These are phyloP conservation scores for Dunaliella primolecta DNA, from an alignment of 139 green algal species.

Conservation along the genomic window DNA sequence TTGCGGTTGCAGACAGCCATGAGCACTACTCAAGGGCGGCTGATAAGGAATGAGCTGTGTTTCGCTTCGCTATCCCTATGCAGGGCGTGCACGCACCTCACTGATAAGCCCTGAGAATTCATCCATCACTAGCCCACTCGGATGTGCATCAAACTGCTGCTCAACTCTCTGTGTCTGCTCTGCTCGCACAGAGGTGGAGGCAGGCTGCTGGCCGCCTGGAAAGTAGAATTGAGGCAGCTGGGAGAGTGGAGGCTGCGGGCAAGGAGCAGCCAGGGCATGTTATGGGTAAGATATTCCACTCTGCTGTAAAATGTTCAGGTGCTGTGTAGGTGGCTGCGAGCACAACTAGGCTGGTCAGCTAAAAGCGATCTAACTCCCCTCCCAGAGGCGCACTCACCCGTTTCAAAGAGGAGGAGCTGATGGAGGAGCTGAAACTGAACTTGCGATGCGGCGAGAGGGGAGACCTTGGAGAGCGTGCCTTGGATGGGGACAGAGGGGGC, in stretches of 20 bases:
- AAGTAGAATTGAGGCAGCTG: slow-evolving; percentile 87
- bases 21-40: neutral
- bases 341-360: too few species aligned
- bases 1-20: neutral
- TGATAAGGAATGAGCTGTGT: too few species aligned
- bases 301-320: too few species aligned
- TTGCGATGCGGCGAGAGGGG: slow-evolving; percentile 52
- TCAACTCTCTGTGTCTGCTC: slow-evolving; percentile 43
- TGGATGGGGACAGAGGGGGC: slow-evolving; percentile 83
- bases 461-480: slow-evolving; percentile 57
- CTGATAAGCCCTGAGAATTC: slow-evolving; percentile 61
- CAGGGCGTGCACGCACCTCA: slow-evolving; percentile 30
- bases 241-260: slow-evolving; percentile 23
- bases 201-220: slow-evolving; percentile 25
- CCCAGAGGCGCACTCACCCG: slow-evolving; percentile 45
- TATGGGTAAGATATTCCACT: too few species aligned
- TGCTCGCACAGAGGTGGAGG: neutral
- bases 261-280: too few species aligned
- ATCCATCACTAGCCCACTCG: slow-evolving; percentile 54
- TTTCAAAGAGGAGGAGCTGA: slow-evolving; percentile 20
- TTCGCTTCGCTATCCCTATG: too few species aligned
- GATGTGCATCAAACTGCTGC: slow-evolving; percentile 43
- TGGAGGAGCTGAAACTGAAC: neutral
- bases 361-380: too few species aligned
- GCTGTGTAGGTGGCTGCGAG: too few species aligned